Conservation (phyloP, 2,329 filamentous ascomycete species). For the Hypoxylon sp. region DNA sequence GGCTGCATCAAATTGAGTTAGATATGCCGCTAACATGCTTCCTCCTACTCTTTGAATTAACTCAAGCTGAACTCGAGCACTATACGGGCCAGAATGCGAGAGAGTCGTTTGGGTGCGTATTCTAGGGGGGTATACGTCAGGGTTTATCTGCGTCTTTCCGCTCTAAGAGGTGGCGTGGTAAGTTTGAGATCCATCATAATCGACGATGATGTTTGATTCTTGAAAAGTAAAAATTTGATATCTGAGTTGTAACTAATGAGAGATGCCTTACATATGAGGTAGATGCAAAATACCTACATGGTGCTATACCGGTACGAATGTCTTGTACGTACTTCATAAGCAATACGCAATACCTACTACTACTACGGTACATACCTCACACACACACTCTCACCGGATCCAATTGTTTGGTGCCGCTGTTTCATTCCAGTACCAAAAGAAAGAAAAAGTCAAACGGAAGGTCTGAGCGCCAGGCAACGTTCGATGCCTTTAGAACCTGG, state of each 20-base stretch:
- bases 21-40: constrained; percentile 4
- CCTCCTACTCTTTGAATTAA: not conserved
- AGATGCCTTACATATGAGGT: not conserved
- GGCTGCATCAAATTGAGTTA: constrained; percentile 28
- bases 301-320: not conserved
- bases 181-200: constrained; percentile 27
- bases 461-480: constrained; percentile 26
- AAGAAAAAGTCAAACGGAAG: constrained; percentile 20
- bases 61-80: constrained; percentile 12
- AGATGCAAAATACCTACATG: constrained; percentile 3
- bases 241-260: constrained; percentile 34
- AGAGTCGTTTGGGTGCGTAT: constrained; percentile 9
- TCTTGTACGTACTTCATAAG: constrained; percentile 8
- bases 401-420: constrained; percentile 29
- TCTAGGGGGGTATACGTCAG: constrained; percentile 3
- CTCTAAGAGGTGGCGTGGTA: constrained; percentile 16
- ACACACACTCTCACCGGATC: constrained; percentile 17
- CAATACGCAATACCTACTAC: constrained; percentile 1
- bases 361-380: not conserved
- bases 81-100: constrained; percentile 12
- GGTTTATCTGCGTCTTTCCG: constrained; percentile 14
- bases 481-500: constrained; percentile 18
- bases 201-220: constrained; percentile 21
- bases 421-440: constrained; percentile 32
- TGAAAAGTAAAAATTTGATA: constrained; percentile 38